Evolutionary conservation across 805 yeast species (phyloP).

Genomic region (Candida ulmi): DNA sequence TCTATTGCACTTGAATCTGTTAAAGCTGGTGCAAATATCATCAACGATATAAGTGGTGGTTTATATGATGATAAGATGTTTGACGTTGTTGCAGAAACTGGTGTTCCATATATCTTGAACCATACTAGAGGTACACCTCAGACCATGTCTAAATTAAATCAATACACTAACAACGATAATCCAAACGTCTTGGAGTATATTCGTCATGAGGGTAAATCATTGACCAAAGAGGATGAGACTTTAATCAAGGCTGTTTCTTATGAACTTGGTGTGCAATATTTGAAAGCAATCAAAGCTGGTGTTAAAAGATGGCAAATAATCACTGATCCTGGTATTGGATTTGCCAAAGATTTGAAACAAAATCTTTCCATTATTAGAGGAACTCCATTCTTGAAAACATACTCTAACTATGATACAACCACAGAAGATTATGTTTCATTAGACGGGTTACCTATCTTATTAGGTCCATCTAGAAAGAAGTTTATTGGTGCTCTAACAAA

Average conservation of each 20-base stretch:
- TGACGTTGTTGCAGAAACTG: slow-evolving; percentile 57
- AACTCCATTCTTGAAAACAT: slow-evolving; percentile 40
- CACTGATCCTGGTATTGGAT: slow-evolving; percentile 93
- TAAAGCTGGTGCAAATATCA: slow-evolving; percentile 78
- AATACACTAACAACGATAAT: slow-evolving; percentile 40
- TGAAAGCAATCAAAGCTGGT: slow-evolving; percentile 54
- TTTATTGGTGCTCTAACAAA: slow-evolving; percentile 76
- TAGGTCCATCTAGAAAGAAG: slow-evolving; percentile 87
- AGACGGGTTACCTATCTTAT: slow-evolving; percentile 50
- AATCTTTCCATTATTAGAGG: slow-evolving; percentile 61
- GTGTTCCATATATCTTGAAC: slow-evolving; percentile 74
- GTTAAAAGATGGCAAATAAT: slow-evolving; percentile 86
- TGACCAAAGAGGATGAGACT: slow-evolving; percentile 22
- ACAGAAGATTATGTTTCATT: slow-evolving; percentile 15
- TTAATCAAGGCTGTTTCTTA: slow-evolving; percentile 53
- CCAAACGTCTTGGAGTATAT: slow-evolving; percentile 33
- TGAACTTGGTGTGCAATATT: slow-evolving; percentile 56
- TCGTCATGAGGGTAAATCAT: slow-evolving; percentile 14
- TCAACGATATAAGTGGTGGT: slow-evolving; percentile 89
- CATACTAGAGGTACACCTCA: slow-evolving; percentile 82
- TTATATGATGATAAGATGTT: slow-evolving; percentile 62
- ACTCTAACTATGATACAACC: slow-evolving; percentile 31
- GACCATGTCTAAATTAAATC: slow-evolving; percentile 59
- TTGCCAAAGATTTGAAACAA: slow-evolving; percentile 77
- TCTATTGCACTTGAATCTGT: slow-evolving; percentile 67